Base-by-base conservation (phyloP, 1,284 basidiomycete species). In the Ceratobasidium sp. region DNA sequence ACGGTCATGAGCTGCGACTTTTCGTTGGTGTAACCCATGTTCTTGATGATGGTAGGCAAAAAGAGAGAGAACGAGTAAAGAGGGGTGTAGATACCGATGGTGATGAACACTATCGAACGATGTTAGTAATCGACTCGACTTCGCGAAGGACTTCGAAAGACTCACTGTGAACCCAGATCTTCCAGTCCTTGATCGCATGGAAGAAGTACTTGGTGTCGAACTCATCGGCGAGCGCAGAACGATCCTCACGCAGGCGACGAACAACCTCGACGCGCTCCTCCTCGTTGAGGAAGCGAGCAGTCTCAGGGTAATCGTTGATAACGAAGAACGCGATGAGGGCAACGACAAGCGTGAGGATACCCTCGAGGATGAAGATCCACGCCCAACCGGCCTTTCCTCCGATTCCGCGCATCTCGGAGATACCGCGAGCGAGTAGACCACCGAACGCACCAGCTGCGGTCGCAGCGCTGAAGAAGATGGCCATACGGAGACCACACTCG, bases 401-500 rank as follows among this genome's bases (percentile, higher is more conserved):
- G 0, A 81, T 82, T 0, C 85, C 85, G 3, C 79, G 78, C 85
- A 86, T 86, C 79, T 83, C 84, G 31, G 82, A 82, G 64, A 86
- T 86, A 0, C 81, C 85, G 74, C 84, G 85, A 0, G 85, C 85
- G 2, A 86, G 80, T 11, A 85, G 79, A n/a, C 84, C 82, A 0
- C 80, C 81, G 77, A 83, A 84, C 7, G 84, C 84, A 7, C 77
- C 77, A 51, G 53, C 88, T 27, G 91, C 83, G 0, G 90, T 91
- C 0, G 90, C 89, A 36, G 90, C 89, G 0, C 90, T 89, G 81
- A 92, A 91, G 81, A 92, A 91, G 29, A 88, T 76, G 7, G 89
- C 89, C 22, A 90, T 82, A 65, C 89, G 86, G 11, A 85, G 84
- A 22, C 89, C 90, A 74, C 89, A 62, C 45, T 56, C 22, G 19